phyloP scores from a whole-genome alignment of 1,139 yeast genomes.

The Yamadazyma membranifaciens region DNA sequence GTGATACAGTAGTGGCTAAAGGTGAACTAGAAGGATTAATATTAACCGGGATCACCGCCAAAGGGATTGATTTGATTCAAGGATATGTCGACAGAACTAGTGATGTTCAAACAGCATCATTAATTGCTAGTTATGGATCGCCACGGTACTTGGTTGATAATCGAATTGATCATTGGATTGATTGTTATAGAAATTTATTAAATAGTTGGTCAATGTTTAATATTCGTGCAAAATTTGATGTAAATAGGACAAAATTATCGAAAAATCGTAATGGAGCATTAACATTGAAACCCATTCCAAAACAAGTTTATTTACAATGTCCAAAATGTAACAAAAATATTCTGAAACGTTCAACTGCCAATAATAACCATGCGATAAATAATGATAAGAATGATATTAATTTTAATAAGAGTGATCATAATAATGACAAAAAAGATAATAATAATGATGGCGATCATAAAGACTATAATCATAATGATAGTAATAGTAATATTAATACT shows the following conservation, averaged over 20 bases:
- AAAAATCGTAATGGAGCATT: constrained; percentile 47
- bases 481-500: constrained; percentile 14
- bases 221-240: constrained; percentile 81
- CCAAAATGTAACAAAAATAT: constrained; percentile 75
- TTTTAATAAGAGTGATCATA: neutral
- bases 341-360: constrained; percentile 28
- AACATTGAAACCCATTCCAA: constrained; percentile 54
- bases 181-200: constrained; percentile 66
- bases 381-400: neutral
- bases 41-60: constrained; percentile 84
- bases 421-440: too few relatives aligned
- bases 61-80: constrained; percentile 79
- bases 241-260: constrained; percentile 67
- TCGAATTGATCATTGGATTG: constrained; percentile 76
- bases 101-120: constrained; percentile 90
- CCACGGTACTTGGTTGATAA: constrained; percentile 77
- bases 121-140: constrained; percentile 75
- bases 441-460: too few relatives aligned
- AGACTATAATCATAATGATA: neutral
- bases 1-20: constrained; percentile 64
- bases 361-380: constrained; percentile 1
- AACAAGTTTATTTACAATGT: constrained; percentile 81
- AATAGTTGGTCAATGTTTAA: constrained; percentile 85
- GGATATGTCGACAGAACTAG: constrained; percentile 86
- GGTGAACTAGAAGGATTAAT: constrained; percentile 93